Conservation (phyloP, 1,284 basidiomycete genomes). For the Rhodotorula sp. region DNA sequence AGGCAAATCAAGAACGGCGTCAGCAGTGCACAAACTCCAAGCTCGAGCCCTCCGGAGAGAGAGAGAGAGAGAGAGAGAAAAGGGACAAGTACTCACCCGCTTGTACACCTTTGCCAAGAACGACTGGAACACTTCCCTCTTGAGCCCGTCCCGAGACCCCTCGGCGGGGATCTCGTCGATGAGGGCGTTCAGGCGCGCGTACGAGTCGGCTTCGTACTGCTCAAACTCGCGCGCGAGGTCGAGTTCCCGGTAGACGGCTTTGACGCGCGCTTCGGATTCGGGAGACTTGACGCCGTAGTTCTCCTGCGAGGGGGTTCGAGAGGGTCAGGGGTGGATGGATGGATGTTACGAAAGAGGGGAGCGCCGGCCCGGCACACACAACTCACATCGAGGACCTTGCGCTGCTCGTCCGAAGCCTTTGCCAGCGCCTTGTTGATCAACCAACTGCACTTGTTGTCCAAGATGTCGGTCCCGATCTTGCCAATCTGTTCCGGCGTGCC, state of each 20-base stretch:
- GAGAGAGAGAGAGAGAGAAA: neutral
- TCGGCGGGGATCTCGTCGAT: conserved; percentile 69
- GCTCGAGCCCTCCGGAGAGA: neutral
- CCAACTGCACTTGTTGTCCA: conserved; percentile 99
- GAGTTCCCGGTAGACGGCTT: conserved; percentile 72
- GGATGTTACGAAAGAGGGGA: neutral
- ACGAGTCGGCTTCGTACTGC: conserved; percentile 74
- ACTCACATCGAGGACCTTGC: conserved; percentile 57
- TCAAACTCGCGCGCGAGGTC: conserved; percentile 68
- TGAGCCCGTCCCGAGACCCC: conserved; percentile 57
- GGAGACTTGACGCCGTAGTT: conserved; percentile 86
- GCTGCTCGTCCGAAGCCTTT: conserved; percentile 63
- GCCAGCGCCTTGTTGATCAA: conserved; percentile 85
- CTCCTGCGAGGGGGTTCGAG: conserved; percentile 53
- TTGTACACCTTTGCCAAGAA: conserved; percentile 91
- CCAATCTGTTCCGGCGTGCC: conserved; percentile 89
- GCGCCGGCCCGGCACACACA: too few relatives aligned
- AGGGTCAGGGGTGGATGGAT: too few relatives aligned
- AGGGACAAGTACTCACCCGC: conserved; percentile 44
- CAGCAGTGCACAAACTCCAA: too few relatives aligned
- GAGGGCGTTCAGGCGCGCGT: conserved; percentile 64
- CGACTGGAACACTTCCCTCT: conserved; percentile 74
- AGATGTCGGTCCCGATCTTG: conserved; percentile 96
- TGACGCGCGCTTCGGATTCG: conserved; percentile 66
- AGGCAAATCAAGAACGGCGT: too few relatives aligned